Evolutionary conservation across 257 asterid species (phyloP).

Genomic region (Solanum tacnaense): DNA sequence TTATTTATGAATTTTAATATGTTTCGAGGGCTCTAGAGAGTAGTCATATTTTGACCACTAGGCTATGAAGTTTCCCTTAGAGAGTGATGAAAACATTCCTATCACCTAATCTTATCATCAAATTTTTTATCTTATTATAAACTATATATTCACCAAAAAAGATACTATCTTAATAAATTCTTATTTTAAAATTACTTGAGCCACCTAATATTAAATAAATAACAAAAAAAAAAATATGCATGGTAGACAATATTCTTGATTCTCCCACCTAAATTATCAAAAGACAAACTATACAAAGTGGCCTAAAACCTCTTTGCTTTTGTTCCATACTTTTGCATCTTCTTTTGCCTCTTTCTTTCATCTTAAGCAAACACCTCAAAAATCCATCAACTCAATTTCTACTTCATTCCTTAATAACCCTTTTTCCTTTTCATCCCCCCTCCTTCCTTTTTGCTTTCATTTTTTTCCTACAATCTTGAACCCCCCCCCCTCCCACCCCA

Average conservation of each 20-base stretch:
- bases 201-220: neutral
- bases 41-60: neutral
- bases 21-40: neutral
- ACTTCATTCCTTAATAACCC: neutral
- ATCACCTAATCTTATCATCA: neutral
- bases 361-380: neutral
- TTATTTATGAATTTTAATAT: neutral
- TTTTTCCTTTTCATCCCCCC: neutral
- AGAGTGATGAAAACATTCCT: neutral
- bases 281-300: slow-evolving; percentile 5
- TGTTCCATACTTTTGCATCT: slow-evolving; percentile 5
- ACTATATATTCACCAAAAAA: neutral
- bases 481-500: too few relatives aligned
- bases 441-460: neutral
- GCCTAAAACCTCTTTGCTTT: slow-evolving; percentile 12
- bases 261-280: slow-evolving; percentile 1
- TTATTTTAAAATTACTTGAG: neutral
- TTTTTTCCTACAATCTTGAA: too few relatives aligned
- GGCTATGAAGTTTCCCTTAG: neutral
- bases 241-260: neutral
- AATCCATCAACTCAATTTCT: neutral
- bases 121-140: neutral
- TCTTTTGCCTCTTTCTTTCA: neutral
- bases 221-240: neutral
- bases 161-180: neutral